Evolutionary conservation across 2,329 filamentous ascomycete species (phyloP), one percentile per base, ranked within the genome.

Genomic region (Akanthomyces muscarius): DNA sequence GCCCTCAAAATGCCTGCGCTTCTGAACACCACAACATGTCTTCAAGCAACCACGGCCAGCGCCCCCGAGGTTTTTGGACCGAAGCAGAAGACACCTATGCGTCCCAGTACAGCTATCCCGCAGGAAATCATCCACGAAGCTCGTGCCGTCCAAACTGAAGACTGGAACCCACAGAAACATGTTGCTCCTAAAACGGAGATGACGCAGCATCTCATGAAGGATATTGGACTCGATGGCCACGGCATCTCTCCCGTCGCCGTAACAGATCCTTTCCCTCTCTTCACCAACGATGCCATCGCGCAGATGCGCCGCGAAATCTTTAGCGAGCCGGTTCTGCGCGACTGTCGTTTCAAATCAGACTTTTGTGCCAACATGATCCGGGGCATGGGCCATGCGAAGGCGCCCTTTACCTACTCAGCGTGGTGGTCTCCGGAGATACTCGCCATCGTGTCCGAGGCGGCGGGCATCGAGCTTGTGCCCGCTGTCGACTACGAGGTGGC

Each of bases 261-360:
- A 58, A 87, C 86, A 0, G 83, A 88, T 63, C 86, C 86, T 0
- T 89, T 89, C 71, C 78, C 78, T 4, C 78, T 89, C 28, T 89
- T 89, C 73, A 83, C 83, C 13, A 69, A 78, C 38, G 84, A 87
- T 53, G 86, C 86, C 2, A 79, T 89, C 57, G 74, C 82, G 68
- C 79, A 82, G 58, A 88, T 89, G 81, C 80, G 87, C 61, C 74
- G 75, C 3, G 87, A 90, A 71, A 80, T 89, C n/a, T 76, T 88
- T 45, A 81, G 80, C 53, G 77, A 82, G 0, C 78, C 83, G 44
- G 84, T 88, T 4, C 78, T 82, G 66, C 73, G 79, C 10, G 83
- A 86, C 48, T 86, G 81, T 71, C 78, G 78, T 56, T 88, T 80
- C 71, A 81, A 81, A n/a, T 72, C 71, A 1, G 63, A 59, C 1